Conservation (phyloP, 2,329 filamentous ascomycete genomes). For the Xylaria sp. region DNA sequence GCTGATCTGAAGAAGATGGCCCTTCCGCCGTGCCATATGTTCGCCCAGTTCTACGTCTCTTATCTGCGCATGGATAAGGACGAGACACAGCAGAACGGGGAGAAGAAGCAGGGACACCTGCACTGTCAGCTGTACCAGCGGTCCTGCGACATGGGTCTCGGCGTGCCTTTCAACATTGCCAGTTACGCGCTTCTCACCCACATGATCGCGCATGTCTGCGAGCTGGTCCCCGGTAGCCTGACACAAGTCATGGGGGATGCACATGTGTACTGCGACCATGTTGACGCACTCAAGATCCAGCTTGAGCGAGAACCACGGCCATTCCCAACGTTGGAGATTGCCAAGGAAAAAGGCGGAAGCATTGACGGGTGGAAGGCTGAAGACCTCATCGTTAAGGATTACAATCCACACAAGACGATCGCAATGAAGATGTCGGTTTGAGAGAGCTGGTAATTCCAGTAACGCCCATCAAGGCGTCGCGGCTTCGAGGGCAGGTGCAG, state of each 20-base stretch:
- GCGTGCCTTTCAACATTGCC: conserved; percentile 97
- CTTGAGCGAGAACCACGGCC: conserved; percentile 80
- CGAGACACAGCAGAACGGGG: conserved; percentile 48
- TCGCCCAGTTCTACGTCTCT: conserved; percentile 82
- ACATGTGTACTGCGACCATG: conserved; percentile 94
- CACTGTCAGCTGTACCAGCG: conserved; percentile 94
- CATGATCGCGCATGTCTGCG: conserved; percentile 90
- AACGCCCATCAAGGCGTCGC: background rate
- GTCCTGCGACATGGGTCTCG: conserved; percentile 95
- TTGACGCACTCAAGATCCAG: conserved; percentile 86
- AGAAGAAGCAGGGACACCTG: conserved; percentile 71
- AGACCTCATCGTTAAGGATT: conserved; percentile 88
- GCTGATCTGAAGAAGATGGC: conserved; percentile 78
- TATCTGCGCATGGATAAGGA: conserved; percentile 58
- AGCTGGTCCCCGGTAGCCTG: conserved; percentile 84
- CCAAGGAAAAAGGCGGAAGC: conserved; percentile 73
- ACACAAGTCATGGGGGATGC: conserved; percentile 98
- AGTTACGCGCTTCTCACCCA: conserved; percentile 93
- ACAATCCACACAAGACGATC: conserved; percentile 90
- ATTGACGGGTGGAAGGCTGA: conserved; percentile 92
- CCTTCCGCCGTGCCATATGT: conserved; percentile 84
- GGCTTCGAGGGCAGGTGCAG: background rate
- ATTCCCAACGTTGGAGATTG: conserved; percentile 83
- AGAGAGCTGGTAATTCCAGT: conserved; percentile 13
- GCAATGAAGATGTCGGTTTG: conserved; percentile 99